These are phyloP conservation scores for Paramecium octaurelia DNA, from an alignment of 73 alveolate genomes.

Conservation along the genomic window DNA sequence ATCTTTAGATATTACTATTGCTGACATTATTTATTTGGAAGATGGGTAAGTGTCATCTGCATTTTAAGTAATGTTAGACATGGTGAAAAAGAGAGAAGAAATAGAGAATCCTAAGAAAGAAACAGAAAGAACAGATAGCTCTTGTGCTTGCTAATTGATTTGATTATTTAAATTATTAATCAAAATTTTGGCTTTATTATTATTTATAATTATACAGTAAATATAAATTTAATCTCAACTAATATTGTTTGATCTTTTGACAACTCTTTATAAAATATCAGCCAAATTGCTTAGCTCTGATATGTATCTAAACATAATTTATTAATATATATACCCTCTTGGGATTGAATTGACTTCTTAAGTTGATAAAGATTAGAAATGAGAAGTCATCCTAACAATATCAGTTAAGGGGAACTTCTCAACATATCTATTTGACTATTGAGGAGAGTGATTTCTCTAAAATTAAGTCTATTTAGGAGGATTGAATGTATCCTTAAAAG, in stretches of 20 bases:
- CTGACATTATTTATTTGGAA: conserved; percentile 16
- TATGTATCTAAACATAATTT: neutral
- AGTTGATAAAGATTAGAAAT: neutral
- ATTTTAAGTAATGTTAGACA: neutral
- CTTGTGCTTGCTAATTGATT: conserved; percentile 12
- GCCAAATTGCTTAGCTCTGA: neutral
- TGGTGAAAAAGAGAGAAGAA: neutral
- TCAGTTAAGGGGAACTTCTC: conserved; percentile 26
- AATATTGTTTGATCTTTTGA: neutral
- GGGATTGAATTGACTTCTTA: neutral
- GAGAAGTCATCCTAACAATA: conserved; percentile 29
- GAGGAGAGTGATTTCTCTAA: neutral
- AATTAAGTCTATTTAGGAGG: neutral
- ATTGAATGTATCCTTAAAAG: neutral
- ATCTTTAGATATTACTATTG: neutral
- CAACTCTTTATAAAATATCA: neutral
- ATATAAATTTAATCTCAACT: neutral
- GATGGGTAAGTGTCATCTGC: neutral
- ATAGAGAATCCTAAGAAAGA: neutral
- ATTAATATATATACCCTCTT: neutral
- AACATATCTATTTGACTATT: neutral
- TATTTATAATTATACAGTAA: neutral
- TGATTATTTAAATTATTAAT: neutral
- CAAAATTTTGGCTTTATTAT: neutral
- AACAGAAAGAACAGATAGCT: conserved; percentile 6